Base-by-base conservation (phyloP, 495 filamentous ascomycete genomes). In the Apodospora peruviana region DNA sequence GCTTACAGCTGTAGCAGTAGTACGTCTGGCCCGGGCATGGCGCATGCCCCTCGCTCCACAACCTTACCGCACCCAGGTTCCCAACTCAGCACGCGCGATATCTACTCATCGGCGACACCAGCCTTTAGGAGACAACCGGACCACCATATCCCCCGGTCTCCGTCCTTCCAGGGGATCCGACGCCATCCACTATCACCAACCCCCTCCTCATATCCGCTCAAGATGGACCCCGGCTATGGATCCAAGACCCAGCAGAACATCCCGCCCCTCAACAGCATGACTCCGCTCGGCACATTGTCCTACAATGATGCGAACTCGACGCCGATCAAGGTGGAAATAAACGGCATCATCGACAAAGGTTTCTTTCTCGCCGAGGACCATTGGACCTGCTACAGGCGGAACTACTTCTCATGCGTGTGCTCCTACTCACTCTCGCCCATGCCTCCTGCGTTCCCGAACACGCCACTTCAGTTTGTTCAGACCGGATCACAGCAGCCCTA, bases 301-400 rank as follows among this genome's bases (percentile, higher is more conserved):
- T 79, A 82, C 27, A 70, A 67, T 19, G 83, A 86, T 44, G 78
- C 81, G 5, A 67, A 71, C 4, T 49, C 46, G 18, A 69, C 69
- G 2, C 64, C 61, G 9, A 76, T 95, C 45, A 84, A 80, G 48
- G 79, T 87, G 4, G 86, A 90, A 21, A 88, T 97, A 52, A 76
- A 84, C 43, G 89, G 88, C 5, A 84, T 86, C 55, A 91, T 96
- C 48, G 90, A 94, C 59, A 94, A 95, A 59, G 91, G 91, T 1
- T 95, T 95, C 71, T 96, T 96, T 64, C 74, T 84, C 35, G 78
- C 78, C 2, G 91, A 96, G 47, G 75, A 80, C 12, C 88, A 93
- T 50, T 97, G 91, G 91, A 97, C 91, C 0, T 97, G 91, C 68
- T 97, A 97, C 60, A 77, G 91, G 42, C 77, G 91, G 34, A 97